phyloP scores from a whole-genome alignment of 2,329 filamentous ascomycete species.

The Neonectria coccinea region DNA sequence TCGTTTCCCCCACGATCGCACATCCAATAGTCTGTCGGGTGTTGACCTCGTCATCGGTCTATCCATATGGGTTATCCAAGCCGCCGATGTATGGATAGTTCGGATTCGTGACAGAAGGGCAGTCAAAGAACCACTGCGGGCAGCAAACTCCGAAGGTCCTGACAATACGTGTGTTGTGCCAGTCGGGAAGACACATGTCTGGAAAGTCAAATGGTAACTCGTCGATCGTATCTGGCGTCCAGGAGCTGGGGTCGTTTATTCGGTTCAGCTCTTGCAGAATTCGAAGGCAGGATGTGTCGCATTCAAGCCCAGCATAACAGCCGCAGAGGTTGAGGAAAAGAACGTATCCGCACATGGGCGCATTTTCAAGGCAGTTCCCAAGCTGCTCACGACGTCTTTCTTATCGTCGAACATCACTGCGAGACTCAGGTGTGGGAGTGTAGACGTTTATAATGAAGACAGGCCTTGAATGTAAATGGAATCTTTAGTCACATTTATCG shows the following conservation, averaged over 20 bases:
- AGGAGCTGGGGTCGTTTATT: constrained; percentile 46
- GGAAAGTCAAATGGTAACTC: constrained; percentile 44
- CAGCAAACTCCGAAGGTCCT: constrained; percentile 32
- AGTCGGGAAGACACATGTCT: constrained; percentile 41
- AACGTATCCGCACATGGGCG: constrained; percentile 47
- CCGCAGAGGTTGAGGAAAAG: constrained; percentile 45
- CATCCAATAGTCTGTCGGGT: not conserved
- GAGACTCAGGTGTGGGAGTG: not conserved
- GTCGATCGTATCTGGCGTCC: constrained; percentile 35
- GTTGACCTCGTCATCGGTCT: not conserved
- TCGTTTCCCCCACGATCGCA: not conserved
- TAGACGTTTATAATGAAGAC: not conserved
- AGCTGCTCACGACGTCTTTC: not conserved
- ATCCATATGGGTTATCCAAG: not conserved
- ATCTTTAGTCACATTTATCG: not conserved
- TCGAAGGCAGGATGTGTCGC: constrained; percentile 38
- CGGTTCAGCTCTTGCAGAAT: constrained; percentile 44
- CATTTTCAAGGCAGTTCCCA: constrained; percentile 7
- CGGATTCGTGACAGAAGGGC: constrained; percentile 30
- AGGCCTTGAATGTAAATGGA: too few species aligned
- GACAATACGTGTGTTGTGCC: constrained; percentile 42
- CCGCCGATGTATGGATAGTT: constrained; percentile 25
- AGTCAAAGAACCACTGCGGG: constrained; percentile 35
- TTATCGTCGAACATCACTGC: not conserved
- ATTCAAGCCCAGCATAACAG: constrained; percentile 42